Percentiles rank a stretch among this genome's conserved stretches.
Conservation (phyloP, 2,329 filamentous ascomycete species). For the Corinectria fuckeliana region DNA sequence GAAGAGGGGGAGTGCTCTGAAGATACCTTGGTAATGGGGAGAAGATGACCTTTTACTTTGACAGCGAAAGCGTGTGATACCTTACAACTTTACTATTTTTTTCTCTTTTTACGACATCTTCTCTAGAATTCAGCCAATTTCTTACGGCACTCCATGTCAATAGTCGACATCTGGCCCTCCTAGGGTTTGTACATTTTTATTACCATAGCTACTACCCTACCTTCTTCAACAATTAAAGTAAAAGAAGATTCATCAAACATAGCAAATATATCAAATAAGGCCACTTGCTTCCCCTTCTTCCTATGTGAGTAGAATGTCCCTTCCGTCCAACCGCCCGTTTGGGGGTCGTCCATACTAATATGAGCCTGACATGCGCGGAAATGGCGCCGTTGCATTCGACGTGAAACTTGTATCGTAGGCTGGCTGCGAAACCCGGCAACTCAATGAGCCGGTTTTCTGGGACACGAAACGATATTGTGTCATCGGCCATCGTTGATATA, state of each 20-base stretch:
- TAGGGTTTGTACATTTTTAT: constrained; percentile 23
- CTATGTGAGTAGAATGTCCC: background rate
- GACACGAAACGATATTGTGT: background rate
- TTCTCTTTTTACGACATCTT: constrained; percentile 23
- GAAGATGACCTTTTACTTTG: constrained; percentile 22
- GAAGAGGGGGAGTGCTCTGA: constrained; percentile 4
- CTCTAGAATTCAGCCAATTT: constrained; percentile 26
- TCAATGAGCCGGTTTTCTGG: constrained; percentile 10
- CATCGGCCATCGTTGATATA: constrained; percentile 11
- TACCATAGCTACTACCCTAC: background rate
- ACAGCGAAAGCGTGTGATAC: constrained; percentile 17
- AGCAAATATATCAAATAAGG: background rate
- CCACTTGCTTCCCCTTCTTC: background rate
- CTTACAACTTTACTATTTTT: constrained; percentile 3
- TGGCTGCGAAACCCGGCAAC: constrained; percentile 19
- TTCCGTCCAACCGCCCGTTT: background rate
- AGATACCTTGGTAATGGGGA: constrained; percentile 2
- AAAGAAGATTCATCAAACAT: background rate
- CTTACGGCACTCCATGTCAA: constrained; percentile 30
- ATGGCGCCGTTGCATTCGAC: constrained; percentile 23
- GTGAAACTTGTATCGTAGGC: constrained; percentile 30
- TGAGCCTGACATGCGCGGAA: constrained; percentile 3
- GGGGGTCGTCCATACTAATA: background rate
- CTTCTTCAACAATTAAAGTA: background rate
- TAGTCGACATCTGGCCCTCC: constrained; percentile 35